Evolutionary conservation across 306 rosid genomes (phyloP).

Genomic region (Cucurbita ficifolia): DNA sequence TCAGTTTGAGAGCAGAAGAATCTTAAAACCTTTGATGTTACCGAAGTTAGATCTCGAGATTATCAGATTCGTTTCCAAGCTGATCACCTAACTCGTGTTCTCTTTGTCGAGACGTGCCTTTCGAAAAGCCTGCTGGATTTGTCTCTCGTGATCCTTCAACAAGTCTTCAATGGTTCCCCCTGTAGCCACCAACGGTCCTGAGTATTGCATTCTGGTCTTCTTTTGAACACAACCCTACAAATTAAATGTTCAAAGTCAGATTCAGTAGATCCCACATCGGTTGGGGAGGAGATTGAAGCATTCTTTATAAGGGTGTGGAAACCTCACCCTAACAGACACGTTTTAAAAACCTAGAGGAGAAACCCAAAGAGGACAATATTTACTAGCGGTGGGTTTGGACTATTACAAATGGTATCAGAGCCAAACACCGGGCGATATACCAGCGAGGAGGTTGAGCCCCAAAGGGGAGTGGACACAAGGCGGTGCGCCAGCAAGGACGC

Average conservation of each 20-base stretch:
- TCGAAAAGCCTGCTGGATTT: conserved; percentile 85
- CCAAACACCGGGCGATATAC: too few species aligned
- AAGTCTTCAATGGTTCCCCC: conserved; percentile 78
- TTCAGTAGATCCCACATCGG: neutral
- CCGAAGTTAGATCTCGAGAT: neutral
- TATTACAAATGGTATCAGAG: too few species aligned
- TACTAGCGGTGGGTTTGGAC: too few species aligned
- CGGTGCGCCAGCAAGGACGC: too few species aligned
- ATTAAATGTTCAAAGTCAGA: conserved; percentile 2
- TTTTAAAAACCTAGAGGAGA: too few species aligned
- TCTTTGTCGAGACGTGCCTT: conserved; percentile 44
- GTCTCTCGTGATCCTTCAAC: conserved; percentile 76
- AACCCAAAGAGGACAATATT: too few species aligned
- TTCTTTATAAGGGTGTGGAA: too few species aligned
- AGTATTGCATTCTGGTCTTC: conserved; percentile 72
- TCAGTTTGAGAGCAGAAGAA: neutral
- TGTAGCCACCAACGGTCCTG: conserved; percentile 73
- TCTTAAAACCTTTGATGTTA: neutral
- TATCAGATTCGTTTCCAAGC: neutral
- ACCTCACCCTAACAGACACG: too few species aligned
- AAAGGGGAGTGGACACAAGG: too few species aligned
- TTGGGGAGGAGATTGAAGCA: too few species aligned
- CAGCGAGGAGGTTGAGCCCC: too few species aligned
- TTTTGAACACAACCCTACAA: conserved; percentile 39
- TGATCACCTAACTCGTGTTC: conserved; percentile 8